phyloP scores from a whole-genome alignment of 148 eudicot species.

The Silene uniflora region DNA sequence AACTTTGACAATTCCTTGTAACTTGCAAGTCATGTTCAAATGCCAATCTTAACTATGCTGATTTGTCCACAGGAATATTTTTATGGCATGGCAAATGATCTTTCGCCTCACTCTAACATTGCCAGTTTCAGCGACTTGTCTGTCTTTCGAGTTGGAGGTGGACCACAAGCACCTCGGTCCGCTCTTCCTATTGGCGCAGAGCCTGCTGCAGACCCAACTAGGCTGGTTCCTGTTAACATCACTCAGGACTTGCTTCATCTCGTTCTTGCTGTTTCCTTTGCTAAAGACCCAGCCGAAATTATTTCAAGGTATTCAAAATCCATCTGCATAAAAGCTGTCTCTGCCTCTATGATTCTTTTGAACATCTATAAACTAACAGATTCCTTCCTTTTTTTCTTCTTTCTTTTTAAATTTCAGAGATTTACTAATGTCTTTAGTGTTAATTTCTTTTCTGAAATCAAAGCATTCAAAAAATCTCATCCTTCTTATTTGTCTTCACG shows the following conservation, averaged over 20 bases:
- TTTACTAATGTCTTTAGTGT: neutral
- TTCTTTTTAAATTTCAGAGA: neutral
- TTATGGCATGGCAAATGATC: slow-evolving; percentile 85
- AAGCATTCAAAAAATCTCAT: neutral
- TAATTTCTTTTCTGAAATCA: neutral
- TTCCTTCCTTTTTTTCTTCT: too few species aligned
- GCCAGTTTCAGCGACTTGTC: slow-evolving; percentile 68
- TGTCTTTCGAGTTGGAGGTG: slow-evolving; percentile 80
- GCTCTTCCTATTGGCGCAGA: slow-evolving; percentile 97
- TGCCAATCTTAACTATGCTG: slow-evolving; percentile 9
- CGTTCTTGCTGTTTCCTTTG: slow-evolving; percentile 87
- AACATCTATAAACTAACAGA: neutral
- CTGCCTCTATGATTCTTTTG: neutral
- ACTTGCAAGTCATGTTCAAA: neutral
- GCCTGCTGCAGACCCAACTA: slow-evolving; percentile 83
- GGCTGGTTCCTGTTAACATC: slow-evolving; percentile 69
- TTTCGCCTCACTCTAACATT: slow-evolving; percentile 80
- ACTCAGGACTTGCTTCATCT: slow-evolving; percentile 73
- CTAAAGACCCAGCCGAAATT: slow-evolving; percentile 80
- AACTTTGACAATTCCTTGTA: neutral
- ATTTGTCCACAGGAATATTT: slow-evolving; percentile 69
- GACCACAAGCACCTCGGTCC: slow-evolving; percentile 95
- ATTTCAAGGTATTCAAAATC: slow-evolving; percentile 57
- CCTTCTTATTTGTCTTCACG: neutral
- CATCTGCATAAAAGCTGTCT: neutral